Conservation (phyloP, 345 rosid genomes). For the Lepidium africanum region DNA sequence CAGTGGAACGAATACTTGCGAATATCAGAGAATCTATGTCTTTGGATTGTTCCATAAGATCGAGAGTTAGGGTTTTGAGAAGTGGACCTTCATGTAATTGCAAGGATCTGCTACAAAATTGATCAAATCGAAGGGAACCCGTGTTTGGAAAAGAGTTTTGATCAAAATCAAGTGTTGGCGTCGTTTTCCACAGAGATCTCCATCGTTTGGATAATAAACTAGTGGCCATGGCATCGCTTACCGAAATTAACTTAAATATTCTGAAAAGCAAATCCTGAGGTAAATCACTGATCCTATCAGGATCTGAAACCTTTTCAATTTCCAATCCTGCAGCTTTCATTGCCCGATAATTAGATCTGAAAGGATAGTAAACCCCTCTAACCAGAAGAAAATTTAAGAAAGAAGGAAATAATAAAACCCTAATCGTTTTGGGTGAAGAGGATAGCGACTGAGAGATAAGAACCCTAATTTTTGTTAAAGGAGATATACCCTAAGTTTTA, state of each 20-base stretch:
- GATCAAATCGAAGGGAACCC: neutral
- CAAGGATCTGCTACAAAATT: neutral
- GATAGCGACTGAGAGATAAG: no score
- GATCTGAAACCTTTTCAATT: neutral
- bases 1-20: neutral
- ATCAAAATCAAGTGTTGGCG: neutral
- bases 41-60: neutral
- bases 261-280: constrained; percentile 3
- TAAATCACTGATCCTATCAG: constrained; percentile 5
- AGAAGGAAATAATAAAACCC: no score
- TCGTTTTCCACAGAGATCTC: constrained; percentile 5
- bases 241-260: neutral
- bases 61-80: constrained; percentile 8
- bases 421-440: no score
- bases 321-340: neutral
- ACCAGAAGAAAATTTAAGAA: no score
- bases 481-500: no score
- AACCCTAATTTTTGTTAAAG: no score
- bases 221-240: constrained; percentile 1
- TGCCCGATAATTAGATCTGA: no score
- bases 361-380: no score
- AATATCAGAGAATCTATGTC: neutral
- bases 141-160: neutral
- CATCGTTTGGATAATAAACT: constrained; percentile 10
- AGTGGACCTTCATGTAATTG: neutral